Evolutionary conservation across 1,284 basidiomycete genomes (phyloP).

Genomic region (Ganoderma meredithae): DNA sequence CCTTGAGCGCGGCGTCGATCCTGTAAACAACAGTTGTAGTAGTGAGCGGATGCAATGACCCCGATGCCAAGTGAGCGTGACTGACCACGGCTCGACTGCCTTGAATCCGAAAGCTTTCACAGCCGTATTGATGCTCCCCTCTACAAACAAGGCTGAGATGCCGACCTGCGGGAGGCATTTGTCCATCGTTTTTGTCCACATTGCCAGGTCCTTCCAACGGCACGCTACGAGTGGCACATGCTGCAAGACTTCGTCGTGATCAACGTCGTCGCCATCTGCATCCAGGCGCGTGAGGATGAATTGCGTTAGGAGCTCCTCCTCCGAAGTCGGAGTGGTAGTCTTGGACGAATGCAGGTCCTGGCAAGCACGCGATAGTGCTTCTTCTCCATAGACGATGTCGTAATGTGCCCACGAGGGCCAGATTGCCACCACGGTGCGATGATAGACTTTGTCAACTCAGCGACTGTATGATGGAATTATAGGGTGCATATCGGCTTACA

Average conservation of each 20-base stretch:
- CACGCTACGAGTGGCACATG: constrained; percentile 13
- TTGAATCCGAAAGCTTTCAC: constrained; percentile 5
- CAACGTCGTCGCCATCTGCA: not conserved
- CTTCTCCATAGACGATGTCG: constrained; percentile 33
- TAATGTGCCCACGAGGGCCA: constrained; percentile 42
- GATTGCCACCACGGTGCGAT: constrained; percentile 50
- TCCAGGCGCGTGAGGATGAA: constrained; percentile 17
- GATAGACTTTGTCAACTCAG: constrained; percentile 45
- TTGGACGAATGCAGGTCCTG: constrained; percentile 12
- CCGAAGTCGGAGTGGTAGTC: constrained; percentile 5
- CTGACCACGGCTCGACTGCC: not conserved
- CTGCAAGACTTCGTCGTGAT: constrained; percentile 4
- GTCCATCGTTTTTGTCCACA: constrained; percentile 21
- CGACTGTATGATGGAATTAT: not conserved
- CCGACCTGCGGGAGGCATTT: not conserved
- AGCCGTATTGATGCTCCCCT: not conserved
- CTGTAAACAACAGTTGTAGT: not conserved
- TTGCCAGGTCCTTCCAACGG: constrained; percentile 11
- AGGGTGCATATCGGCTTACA: not conserved
- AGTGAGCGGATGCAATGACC: not conserved
- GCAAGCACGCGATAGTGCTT: constrained; percentile 23
- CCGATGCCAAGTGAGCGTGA: not conserved
- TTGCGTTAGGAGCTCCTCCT: constrained; percentile 20
- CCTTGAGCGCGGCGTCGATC: not conserved
- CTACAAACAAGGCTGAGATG: not conserved